These are phyloP conservation scores for Hypoxylon sp. DNA, from an alignment of 2,329 filamentous ascomycete species.

Conservation along the genomic window DNA sequence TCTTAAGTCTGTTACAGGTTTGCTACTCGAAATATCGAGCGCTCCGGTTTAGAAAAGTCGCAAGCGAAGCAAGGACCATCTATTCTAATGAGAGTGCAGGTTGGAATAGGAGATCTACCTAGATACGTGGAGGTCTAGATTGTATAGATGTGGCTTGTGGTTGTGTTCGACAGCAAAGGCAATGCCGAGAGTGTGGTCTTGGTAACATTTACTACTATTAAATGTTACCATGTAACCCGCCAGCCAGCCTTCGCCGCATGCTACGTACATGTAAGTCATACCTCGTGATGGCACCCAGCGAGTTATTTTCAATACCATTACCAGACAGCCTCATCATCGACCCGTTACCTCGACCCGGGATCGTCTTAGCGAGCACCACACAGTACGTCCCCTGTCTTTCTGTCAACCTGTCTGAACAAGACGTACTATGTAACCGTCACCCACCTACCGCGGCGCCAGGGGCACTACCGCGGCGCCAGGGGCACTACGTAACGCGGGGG, in stretches of 20 bases:
- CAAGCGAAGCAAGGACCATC: not conserved
- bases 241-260: too few species aligned
- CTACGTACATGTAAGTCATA: not conserved
- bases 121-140: slow-evolving; percentile 13
- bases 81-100: slow-evolving; percentile 2
- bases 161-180: too few species aligned
- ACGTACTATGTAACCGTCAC: too few species aligned
- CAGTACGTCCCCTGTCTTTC: too few species aligned
- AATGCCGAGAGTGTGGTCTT: slow-evolving; percentile 14
- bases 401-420: too few species aligned
- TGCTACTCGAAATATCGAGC: not conserved
- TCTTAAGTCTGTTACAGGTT: slow-evolving; percentile 7
- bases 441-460: too few species aligned
- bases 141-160: slow-evolving; percentile 14
- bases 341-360: too few species aligned
- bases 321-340: too few species aligned
- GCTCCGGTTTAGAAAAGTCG: slow-evolving; percentile 3
- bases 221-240: not conserved
- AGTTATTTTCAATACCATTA: not conserved
- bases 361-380: too few species aligned
- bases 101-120: slow-evolving; percentile 14
- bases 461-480: too few species aligned
- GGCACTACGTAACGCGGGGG: not conserved
- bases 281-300: not conserved
- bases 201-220: not conserved